Conservation (phyloP, 1,284 basidiomycete genomes). For the Heliocybe sulcata region DNA sequence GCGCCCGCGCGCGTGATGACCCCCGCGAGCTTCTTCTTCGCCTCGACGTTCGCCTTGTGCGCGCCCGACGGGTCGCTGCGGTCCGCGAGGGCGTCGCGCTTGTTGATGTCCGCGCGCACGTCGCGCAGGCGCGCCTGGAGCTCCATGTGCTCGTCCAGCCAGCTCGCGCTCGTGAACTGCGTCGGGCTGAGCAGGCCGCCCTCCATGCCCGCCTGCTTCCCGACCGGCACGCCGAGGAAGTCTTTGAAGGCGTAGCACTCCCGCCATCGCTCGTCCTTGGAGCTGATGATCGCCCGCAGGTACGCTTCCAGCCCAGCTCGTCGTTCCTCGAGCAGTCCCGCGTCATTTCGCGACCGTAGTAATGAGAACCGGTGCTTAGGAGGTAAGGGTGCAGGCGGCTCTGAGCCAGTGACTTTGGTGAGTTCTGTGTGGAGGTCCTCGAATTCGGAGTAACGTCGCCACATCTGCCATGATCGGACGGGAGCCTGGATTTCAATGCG, state of each 20-base stretch:
- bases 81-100: constrained; percentile 77
- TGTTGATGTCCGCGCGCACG: constrained; percentile 79
- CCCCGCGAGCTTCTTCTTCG: constrained; percentile 78
- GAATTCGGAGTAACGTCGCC: constrained; percentile 93
- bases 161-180: constrained; percentile 67
- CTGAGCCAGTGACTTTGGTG: constrained; percentile 57
- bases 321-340: constrained; percentile 64
- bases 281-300: constrained; percentile 76
- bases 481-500: constrained; percentile 75
- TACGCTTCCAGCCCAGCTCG: constrained; percentile 76
- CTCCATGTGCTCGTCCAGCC: constrained; percentile 81
- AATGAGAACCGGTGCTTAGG: constrained; percentile 70
- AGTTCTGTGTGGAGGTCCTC: constrained; percentile 80
- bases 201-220: constrained; percentile 33
- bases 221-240: constrained; percentile 79
- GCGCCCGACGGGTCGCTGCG: constrained; percentile 67
- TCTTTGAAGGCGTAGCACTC: constrained; percentile 74
- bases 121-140: constrained; percentile 71
- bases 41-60: constrained; percentile 77
- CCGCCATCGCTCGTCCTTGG: constrained; percentile 80
- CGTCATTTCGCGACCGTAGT: constrained; percentile 37
- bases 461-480: constrained; percentile 88
- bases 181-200: constrained; percentile 19
- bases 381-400: constrained; percentile 74
- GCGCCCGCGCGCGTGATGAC: constrained; percentile 61